Base-by-base conservation (phyloP, 2,329 filamentous ascomycete species). In the Didymella sp. region DNA sequence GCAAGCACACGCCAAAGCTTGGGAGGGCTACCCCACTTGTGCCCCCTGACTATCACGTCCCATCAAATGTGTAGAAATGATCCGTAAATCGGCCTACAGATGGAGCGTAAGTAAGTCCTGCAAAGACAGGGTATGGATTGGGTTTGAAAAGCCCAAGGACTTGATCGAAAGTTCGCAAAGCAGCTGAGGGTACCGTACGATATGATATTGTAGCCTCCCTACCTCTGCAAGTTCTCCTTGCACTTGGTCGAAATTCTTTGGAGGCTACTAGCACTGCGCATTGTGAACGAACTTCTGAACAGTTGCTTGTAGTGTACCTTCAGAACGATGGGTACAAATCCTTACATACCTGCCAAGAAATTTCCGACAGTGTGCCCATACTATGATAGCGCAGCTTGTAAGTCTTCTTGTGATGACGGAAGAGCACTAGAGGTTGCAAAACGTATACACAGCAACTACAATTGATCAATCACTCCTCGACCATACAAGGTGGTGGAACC, bases 31-130 rank as follows among this genome's bases (percentile, higher is more conserved):
- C 28, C 22, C 30, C 27, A 44, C 42, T 31, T 13, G 48, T 33
- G 31, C 31, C 17, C 17, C 37, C 27, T 43, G 22, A 17, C 28
- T 38, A 48, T 48, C 48, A 52, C 54, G 48, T 57, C 43, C 48
- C 54, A 33, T 37, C 37, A 44, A 28, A 40, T 31, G 9, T n/a
- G 37, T 28, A 19, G 7, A 8, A 46, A 42, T 27, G 43, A 33
- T 35, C 28, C 21, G 33, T 27, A 42, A 41, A 46, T 19, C 13
- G 12, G 5, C 11, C 41, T 13, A 19, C 15, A 28, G 15, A 37
- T 35, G 27, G 30, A 13, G 28, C 30, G 28, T n/a, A 37, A 27
- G 28, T n/a, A 37, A 27, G 1, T 13, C 24, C n/a, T 28, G 40
- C 38, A 25, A 13, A 12, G n/a, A 28, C 22, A 33, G 15, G 28